Percentiles rank a stretch among this genome's conserved stretches.
phyloP scores from a whole-genome alignment of 73 alveolate genomes.

The Paramecium pentaurelia region DNA sequence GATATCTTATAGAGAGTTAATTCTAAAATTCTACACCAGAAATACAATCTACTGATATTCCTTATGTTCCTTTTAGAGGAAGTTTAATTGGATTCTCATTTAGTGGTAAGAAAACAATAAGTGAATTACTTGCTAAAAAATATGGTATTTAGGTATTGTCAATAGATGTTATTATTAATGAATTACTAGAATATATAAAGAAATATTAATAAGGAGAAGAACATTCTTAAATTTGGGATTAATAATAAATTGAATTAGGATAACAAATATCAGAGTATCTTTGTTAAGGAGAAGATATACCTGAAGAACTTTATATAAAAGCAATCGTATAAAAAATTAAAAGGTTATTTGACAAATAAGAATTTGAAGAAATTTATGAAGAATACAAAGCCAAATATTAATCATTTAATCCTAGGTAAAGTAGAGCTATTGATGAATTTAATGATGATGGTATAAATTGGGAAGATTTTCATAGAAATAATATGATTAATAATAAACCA shows the following conservation, averaged over 20 bases:
- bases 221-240: slow-evolving; percentile 43
- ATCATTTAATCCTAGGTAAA: neutral
- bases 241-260: slow-evolving; percentile 60
- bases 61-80: slow-evolving; percentile 76
- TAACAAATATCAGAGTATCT: slow-evolving; percentile 63
- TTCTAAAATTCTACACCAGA: neutral
- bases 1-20: slow-evolving; percentile 43
- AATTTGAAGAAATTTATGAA: slow-evolving; percentile 17
- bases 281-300: slow-evolving; percentile 75
- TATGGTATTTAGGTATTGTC: slow-evolving; percentile 62
- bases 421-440: neutral
- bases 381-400: neutral
- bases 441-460: slow-evolving; percentile 29
- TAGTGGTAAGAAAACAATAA: slow-evolving; percentile 92
- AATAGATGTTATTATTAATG: slow-evolving; percentile 38
- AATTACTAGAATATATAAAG: neutral
- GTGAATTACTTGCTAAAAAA: slow-evolving; percentile 67
- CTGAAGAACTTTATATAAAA: slow-evolving; percentile 80
- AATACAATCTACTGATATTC: neutral
- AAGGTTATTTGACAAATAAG: neutral
- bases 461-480: slow-evolving; percentile 47
- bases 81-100: slow-evolving; percentile 89
- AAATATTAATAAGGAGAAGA: slow-evolving; percentile 12
- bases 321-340: slow-evolving; percentile 63
- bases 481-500: slow-evolving; percentile 28